Base-by-base conservation (phyloP, 2,329 filamentous ascomycete species). In the Epichloe aotearoae region DNA sequence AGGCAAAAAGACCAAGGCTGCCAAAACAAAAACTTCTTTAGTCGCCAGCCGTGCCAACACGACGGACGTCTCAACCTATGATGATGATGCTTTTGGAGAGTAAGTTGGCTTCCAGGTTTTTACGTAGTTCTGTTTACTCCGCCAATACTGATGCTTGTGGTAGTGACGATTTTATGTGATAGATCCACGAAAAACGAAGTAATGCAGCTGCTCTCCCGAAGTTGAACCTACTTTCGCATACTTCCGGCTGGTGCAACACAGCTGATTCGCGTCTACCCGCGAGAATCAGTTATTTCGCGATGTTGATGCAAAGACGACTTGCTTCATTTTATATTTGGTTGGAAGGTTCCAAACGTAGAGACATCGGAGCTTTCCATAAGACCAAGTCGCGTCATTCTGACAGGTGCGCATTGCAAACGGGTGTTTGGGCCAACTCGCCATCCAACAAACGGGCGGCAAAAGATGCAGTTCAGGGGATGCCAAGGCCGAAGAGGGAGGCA, bases 1-100 rank as follows among this genome's bases (percentile, higher is more conserved):
- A 50, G 87, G 84, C 62, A 98, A 97, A 86, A 98, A 97, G 82
- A 82, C 76, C 60, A 97, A 97, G 79, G 90, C 90, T 4, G 86
- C 88, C 55, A 97, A 97, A 82, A 95, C 86, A 39, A 98, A 98
- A 82, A 81, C 86, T 17, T 84, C 81, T 6, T 74, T 97, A 47
- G 85, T 86, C 50, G 82, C 86, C 53, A 72, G 69, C 62, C 72
- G 84, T 63, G 69, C 75, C 59, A 75, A 75, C 56, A 70, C 71
- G 47, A 76, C 82, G 15, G 91, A 97, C 67, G 82, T 80, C n/a
- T 79, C 77, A 51, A 73, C 80, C 46, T 95, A 97, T 62, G 86
- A 88, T 33, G 85, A 89, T 50, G 86, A 88, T 40, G 74, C 66
- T 54, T 88, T 88, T 63, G 91, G 87, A 70, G 91, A 95, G 80